These are phyloP conservation scores for Auricularia cornea DNA, from an alignment of 768 basidiomycete species.

Conservation along the genomic window DNA sequence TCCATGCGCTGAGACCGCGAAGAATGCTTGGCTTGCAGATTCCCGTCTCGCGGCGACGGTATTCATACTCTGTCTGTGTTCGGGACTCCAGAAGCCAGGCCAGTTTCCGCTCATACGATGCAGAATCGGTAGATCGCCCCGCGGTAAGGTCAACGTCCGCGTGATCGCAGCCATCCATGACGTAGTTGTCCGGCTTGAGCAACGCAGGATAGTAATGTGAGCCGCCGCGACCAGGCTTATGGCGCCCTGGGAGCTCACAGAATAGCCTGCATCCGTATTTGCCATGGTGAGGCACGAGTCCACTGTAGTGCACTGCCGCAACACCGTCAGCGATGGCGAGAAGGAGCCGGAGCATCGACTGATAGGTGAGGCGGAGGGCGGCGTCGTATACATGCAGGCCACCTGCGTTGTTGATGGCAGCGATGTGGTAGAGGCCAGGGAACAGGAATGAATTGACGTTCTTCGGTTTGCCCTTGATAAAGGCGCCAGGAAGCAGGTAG, in stretches of 20 bases:
- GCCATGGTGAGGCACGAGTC: slow-evolving; percentile 12
- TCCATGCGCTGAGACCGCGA: slow-evolving; percentile 18
- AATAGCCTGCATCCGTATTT: slow-evolving; percentile 27
- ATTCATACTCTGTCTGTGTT: background rate
- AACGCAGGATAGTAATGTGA: slow-evolving; percentile 29
- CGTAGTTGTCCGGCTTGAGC: slow-evolving; percentile 18
- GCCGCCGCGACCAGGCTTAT: slow-evolving; percentile 20
- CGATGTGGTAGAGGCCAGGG: slow-evolving; percentile 25
- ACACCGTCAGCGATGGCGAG: slow-evolving; percentile 1
- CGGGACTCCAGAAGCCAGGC: background rate
- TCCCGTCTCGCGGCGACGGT: slow-evolving; percentile 21
- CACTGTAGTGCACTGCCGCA: background rate
- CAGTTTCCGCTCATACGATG: slow-evolving; percentile 3
- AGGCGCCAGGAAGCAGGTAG: slow-evolving; percentile 22
- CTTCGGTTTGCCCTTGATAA: slow-evolving; percentile 28
- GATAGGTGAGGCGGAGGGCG: no score
- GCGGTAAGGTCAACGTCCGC: background rate
- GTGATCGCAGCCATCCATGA: slow-evolving; percentile 21
- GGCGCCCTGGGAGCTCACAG: slow-evolving; percentile 22
- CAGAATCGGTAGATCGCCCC: background rate
- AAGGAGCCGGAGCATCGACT: no score
- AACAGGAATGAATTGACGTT: slow-evolving; percentile 28
- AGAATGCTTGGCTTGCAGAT: slow-evolving; percentile 31
- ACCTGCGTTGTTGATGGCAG: slow-evolving; percentile 18
- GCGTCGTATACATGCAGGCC: no score